Evolutionary conservation across 2,329 filamentous ascomycete genomes (phyloP), one percentile per base, ranked within the genome.

Genomic region (Exophiala mesophila): DNA sequence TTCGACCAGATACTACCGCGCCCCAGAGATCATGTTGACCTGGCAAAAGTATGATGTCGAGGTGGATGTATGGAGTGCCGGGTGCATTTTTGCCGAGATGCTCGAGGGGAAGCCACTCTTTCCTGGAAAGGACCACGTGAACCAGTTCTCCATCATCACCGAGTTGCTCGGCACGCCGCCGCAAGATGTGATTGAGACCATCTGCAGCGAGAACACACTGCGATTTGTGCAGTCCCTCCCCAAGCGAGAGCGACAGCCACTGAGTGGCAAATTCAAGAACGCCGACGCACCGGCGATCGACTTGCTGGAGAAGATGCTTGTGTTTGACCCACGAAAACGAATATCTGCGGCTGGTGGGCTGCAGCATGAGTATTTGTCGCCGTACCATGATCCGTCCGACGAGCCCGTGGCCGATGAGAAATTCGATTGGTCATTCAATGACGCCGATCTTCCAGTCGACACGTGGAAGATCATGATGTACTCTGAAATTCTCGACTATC

Each of bases 401-500:
- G 92, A 98, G 73, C 92, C 92, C 1, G 82, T 88, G 12, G 87
- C 92, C 16, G 87, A 95, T 49, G 89, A 96, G 73, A 96, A 95
- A 71, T 98, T 98, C 59, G 92, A 98, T 64, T 98, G 92, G 92
- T 96, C 89, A 40, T 98, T 98, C 71, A 97, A 97, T 65, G 92
- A 98, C 58, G 92, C 90, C 35, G 92, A 98, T 62, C 73, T 98
- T 44, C 90, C 92, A 1, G 89, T 97, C 37, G 92, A 98, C 63
- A 95, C 89, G n/a, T 98, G 92, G 92, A 98, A 98, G 73, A 96
- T 98, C 63, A 98, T 97, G 92, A 98, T 98, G 92, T 97, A 97
- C 74, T 95, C 89, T 39, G 90, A 97, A 67, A 97, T 98, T 58
- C 83, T 97, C 58, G 89, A 97, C 67, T 97, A 96, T 69, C 92